Percentiles rank a stretch among this genome's conserved stretches.
These are phyloP conservation scores for Vigna radiata DNA, from an alignment of 306 rosid species.

Conservation along the genomic window DNA sequence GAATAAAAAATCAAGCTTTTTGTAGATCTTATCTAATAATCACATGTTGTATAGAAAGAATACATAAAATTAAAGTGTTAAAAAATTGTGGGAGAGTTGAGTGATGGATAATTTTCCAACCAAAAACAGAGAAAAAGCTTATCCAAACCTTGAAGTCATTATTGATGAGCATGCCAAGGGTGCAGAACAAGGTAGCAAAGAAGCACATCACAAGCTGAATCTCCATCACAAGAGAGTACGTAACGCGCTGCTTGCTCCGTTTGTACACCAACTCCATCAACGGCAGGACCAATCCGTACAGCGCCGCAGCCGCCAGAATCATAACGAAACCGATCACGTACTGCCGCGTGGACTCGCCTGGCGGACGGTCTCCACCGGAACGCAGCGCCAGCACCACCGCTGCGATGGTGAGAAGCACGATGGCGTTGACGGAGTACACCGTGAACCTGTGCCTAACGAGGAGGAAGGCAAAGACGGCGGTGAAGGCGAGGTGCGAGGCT, in stretches of 20 bases:
- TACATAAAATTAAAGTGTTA: too few relatives aligned
- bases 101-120: neutral
- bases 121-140: neutral
- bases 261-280: conserved; percentile 69
- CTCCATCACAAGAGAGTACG: conserved; percentile 81
- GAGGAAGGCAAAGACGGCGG: conserved; percentile 61
- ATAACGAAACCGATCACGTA: conserved; percentile 68
- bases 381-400: conserved; percentile 72
- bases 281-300: conserved; percentile 83
- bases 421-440: conserved; percentile 58
- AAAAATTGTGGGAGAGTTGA: too few relatives aligned
- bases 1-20: too few relatives aligned
- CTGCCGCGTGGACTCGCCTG: conserved; percentile 63
- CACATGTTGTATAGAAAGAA: too few relatives aligned
- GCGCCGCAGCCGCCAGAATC: conserved; percentile 71
- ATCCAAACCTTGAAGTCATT: conserved; percentile 74
- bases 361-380: conserved; percentile 64
- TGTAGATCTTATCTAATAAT: too few relatives aligned
- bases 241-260: conserved; percentile 62
- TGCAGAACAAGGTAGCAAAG: conserved; percentile 72
- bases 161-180: conserved; percentile 76
- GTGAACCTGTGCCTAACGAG: conserved; percentile 73
- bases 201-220: conserved; percentile 73
- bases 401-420: conserved; percentile 67
- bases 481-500: conserved; percentile 83